Base-by-base conservation (phyloP, 495 filamentous ascomycete genomes). In the Penicillium pancosmium region DNA sequence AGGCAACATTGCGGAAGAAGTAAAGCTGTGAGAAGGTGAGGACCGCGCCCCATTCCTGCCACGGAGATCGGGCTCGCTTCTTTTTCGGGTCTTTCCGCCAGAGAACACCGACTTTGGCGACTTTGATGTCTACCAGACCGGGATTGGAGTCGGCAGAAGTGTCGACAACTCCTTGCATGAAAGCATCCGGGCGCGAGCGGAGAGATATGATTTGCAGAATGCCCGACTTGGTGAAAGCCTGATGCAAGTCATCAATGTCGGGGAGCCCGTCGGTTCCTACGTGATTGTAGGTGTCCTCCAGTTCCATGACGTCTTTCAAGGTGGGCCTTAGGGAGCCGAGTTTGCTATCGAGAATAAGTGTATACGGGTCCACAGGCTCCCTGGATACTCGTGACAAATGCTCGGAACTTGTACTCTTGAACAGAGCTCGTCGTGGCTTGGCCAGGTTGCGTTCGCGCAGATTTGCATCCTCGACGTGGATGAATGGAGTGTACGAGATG, bases 1-100 rank as follows among this genome's bases (percentile, higher is more conserved):
- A 98, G 11, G 82, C 77, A 18, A 91, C 86, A 66, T 98, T 97
- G 55, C 89, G 85, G 76, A 99, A 99, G 75, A 99, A 92, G 73
- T 96, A 98, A 44, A 99, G 82, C 65, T 97, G 93, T 13, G 94
- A 93, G 25, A 92, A 88, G 6, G 94, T 99, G 19, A 99, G 81
- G 47, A 99, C 85, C 34, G 92, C 93, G 48, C 94, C 94, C 94
- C 94, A 99, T 77, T 98, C 94, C 63, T 96, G 92, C 94, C 94
- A 99, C 1, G 94, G 95, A 1, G 92, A 97, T 35, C 95, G 83
- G 0, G 92, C 88, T 71, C 92, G 92, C 80, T 97, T 97, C 75
- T 91, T 96, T 72, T 96, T 97, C 11, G 84, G 76, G 54, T 97
- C 92, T 70, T 99, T 99, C 15, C 94, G 87, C 94, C 95, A 99